A percentile compares a stretch with the other conserved stretches of the same genome.
phyloP scores from a whole-genome alignment of 495 filamentous ascomycete species.

The Chaetomium tenue region DNA sequence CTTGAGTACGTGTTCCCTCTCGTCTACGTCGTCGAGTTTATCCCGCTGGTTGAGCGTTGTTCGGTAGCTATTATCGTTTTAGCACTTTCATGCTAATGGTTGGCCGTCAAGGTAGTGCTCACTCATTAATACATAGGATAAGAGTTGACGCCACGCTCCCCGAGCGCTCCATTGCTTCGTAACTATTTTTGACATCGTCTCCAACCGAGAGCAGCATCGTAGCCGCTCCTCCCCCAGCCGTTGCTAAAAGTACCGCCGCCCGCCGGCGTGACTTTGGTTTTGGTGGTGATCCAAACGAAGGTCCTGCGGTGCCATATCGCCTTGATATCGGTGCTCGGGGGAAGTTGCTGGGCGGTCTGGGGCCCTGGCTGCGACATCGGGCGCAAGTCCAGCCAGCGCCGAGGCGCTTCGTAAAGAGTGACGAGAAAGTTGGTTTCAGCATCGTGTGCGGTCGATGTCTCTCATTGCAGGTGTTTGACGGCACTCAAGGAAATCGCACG shows the following conservation, averaged over 20 bases:
- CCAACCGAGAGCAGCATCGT: slow-evolving; percentile 63
- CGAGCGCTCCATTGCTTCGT: slow-evolving; percentile 70
- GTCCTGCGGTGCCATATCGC: slow-evolving; percentile 35
- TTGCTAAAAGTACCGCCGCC: slow-evolving; percentile 29
- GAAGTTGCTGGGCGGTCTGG: slow-evolving; percentile 10
- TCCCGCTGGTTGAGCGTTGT: slow-evolving; percentile 70
- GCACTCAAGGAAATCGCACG: background rate
- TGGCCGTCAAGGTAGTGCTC: slow-evolving; percentile 37
- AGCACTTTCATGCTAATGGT: slow-evolving; percentile 7
- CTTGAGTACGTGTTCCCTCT: slow-evolving; percentile 64
- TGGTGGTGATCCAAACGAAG: slow-evolving; percentile 1
- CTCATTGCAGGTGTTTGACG: slow-evolving; percentile 9
- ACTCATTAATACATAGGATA: slow-evolving; percentile 88
- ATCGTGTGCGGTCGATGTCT: slow-evolving; percentile 15
- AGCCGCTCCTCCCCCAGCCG: slow-evolving; percentile 52
- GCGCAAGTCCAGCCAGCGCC: slow-evolving; percentile 41
- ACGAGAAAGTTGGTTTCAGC: slow-evolving; percentile 27
- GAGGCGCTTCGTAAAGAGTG: slow-evolving; percentile 26
- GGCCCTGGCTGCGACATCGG: slow-evolving; percentile 42
- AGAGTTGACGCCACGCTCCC: slow-evolving; percentile 76
- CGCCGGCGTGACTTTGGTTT: slow-evolving; percentile 24
- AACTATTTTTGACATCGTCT: slow-evolving; percentile 70
- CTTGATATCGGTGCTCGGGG: slow-evolving; percentile 30
- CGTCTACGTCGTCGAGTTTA: slow-evolving; percentile 55
- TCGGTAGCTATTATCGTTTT: slow-evolving; percentile 62